Base-by-base conservation (phyloP, 495 filamentous ascomycete species). In the Aspergillus affinis region DNA sequence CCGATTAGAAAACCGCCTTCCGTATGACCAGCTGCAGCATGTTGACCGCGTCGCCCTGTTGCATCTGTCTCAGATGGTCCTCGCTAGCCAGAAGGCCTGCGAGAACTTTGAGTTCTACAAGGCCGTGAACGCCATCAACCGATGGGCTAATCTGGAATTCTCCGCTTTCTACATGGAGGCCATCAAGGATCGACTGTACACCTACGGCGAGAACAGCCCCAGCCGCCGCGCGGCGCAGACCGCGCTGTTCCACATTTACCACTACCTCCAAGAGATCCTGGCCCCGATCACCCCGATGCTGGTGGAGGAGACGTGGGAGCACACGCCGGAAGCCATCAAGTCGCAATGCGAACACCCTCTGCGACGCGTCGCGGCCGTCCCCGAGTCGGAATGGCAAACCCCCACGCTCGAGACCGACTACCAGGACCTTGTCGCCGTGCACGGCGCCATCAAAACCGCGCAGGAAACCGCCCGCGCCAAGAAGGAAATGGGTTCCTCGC, bases 151-250 rank as follows among this genome's bases (percentile, higher is more conserved):
- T 58, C 83, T 79, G 19, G 89, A 96, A 61, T 83, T 99, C 23
- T 97, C 93, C 0, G 85, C 93, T 0, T 96, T 97, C 69, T 98
- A 98, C 75, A 84, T 98, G 54, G 94, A 98, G 70, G 83, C 88
- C 0, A 77, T 92, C 68, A 99, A 98, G 72, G 94, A 99, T 68
- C 79, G 89, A 27, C 74, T 97, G 4, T 98, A 98, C 76, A 91
- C 91, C 29, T 88, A 88, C 21, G 82, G 84, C 57, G 82, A 83
- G 47, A 78, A 81, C 54, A 82, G 79, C 53, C 69, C 61, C 4
- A 78, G 78, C 61, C 74, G 86, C 20, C 73, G 76, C 9, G 71
- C 78, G 19, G 82, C 82, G 4, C 88, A 90, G 65, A 86, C 83
- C 12, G 89, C 92, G 9, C 68, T 96, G 19, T 84, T 84, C 65